Conservation (phyloP, 2,329 filamentous ascomycete genomes). For the Tricladium varicosporioides region DNA sequence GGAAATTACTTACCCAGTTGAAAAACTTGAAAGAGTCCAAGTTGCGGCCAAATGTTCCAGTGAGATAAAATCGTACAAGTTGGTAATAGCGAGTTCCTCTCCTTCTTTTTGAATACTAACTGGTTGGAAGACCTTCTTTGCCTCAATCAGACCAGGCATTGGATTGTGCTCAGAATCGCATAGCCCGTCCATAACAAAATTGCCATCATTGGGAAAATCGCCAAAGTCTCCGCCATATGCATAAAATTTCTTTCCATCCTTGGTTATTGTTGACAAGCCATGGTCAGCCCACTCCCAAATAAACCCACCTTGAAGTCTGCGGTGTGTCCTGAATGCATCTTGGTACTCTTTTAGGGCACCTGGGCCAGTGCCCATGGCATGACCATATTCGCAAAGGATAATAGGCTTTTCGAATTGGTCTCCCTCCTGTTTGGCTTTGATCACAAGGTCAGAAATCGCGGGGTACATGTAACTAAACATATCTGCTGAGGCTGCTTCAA, state of each 20-base stretch:
- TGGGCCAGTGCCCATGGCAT: constrained; percentile 59
- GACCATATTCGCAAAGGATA: constrained; percentile 24
- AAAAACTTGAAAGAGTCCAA: constrained; percentile 2
- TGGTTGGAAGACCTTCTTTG: constrained; percentile 57
- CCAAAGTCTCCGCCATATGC: constrained; percentile 63
- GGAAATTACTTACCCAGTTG: neutral
- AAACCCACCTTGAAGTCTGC: constrained; percentile 50
- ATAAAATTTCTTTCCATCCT: constrained; percentile 46
- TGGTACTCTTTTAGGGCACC: constrained; percentile 56
- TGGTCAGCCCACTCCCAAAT: constrained; percentile 69
- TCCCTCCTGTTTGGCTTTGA: constrained; percentile 9
- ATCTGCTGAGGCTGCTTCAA: constrained; percentile 49
- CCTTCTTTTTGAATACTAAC: constrained; percentile 32
- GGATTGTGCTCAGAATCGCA: constrained; percentile 54
- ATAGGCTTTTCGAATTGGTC: constrained; percentile 9
- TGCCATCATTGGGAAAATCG: constrained; percentile 57
- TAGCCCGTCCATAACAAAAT: constrained; percentile 62
- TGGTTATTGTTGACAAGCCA: constrained; percentile 47
- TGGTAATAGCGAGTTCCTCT: constrained; percentile 37
- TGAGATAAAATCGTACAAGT: constrained; percentile 52
- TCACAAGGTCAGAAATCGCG: constrained; percentile 42
- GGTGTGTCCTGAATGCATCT: constrained; percentile 51
- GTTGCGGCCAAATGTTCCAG: constrained; percentile 45
- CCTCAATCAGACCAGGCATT: constrained; percentile 54
- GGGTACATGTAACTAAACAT: constrained; percentile 57